Conservation (phyloP, 139 green algal genomes). For the Chlorella vulgaris region DNA sequence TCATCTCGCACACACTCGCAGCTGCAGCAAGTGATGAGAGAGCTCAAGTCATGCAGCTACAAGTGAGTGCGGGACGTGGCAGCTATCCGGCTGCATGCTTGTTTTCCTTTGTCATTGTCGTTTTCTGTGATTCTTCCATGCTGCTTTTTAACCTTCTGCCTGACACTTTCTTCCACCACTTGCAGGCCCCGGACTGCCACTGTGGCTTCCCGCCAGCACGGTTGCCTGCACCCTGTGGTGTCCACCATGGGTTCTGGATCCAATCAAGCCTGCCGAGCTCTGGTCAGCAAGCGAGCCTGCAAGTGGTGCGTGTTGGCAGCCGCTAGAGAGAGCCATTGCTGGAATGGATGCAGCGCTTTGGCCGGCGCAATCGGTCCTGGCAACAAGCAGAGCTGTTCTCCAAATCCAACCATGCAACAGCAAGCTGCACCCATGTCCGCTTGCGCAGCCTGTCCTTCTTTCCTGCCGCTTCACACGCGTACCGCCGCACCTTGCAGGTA, state of each 20-base stretch:
- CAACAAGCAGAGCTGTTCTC: too few species aligned
- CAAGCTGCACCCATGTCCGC: too few species aligned
- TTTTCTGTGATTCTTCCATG: too few species aligned
- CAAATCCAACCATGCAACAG: too few species aligned
- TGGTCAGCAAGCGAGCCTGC: conserved; percentile 66
- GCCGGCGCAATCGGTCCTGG: not conserved
- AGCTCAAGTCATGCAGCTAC: conserved; percentile 87
- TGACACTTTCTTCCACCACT: not conserved
- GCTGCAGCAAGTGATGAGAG: conserved; percentile 93
- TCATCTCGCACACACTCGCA: conserved; percentile 93
- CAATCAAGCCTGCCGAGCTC: conserved; percentile 80
- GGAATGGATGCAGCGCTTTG: not conserved
- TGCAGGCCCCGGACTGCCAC: conserved; percentile 70
- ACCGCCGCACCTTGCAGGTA: conserved; percentile 24
- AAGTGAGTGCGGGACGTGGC: conserved; percentile 41
- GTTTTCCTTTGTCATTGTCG: too few species aligned
- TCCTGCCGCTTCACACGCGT: not conserved
- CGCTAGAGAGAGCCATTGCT: too few species aligned
- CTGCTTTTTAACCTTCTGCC: too few species aligned
- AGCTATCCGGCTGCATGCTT: too few species aligned
- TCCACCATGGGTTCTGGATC: conserved; percentile 45
- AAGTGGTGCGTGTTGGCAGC: conserved; percentile 54
- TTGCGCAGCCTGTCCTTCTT: not conserved
- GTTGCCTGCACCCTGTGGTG: conserved; percentile 75
- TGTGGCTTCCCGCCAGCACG: conserved; percentile 87